A percentile compares a stretch with the other conserved stretches of the same genome.
These are phyloP conservation scores for Astrocystis sublimbata DNA, from an alignment of 495 filamentous ascomycete species.

Conservation along the genomic window DNA sequence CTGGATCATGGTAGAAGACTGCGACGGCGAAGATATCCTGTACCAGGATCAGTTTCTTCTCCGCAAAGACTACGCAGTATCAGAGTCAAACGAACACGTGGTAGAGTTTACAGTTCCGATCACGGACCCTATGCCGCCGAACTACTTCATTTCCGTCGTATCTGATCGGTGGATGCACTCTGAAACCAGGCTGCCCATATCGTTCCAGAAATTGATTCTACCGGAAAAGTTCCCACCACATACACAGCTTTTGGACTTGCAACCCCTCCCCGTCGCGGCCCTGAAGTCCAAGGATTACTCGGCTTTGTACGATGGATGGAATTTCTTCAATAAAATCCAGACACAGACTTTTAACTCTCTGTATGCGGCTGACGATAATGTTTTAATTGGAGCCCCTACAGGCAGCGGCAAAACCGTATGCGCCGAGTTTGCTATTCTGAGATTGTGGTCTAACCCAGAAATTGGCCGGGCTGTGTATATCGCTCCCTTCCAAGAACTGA, in stretches of 20 bases:
- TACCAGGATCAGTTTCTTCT: conserved; percentile 95
- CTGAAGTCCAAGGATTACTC: conserved; percentile 84
- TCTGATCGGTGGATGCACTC: conserved; percentile 99
- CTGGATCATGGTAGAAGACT: conserved; percentile 97
- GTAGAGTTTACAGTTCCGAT: conserved; percentile 97
- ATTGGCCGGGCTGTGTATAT: conserved; percentile 88
- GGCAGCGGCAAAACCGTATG: conserved; percentile 97
- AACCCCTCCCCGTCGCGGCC: conserved; percentile 83
- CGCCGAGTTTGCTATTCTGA: conserved; percentile 88
- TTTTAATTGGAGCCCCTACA: conserved; percentile 85
- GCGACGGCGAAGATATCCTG: conserved; percentile 93
- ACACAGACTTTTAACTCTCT: conserved; percentile 95
- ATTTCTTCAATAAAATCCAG: conserved; percentile 94
- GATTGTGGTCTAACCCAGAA: conserved; percentile 76
- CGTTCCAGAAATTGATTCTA: conserved; percentile 90
- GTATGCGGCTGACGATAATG: conserved; percentile 86
- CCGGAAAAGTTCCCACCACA: conserved; percentile 95
- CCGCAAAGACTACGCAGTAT: conserved; percentile 77
- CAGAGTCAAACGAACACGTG: conserved; percentile 87
- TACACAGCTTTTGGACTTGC: conserved; percentile 85
- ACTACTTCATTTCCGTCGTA: conserved; percentile 93
- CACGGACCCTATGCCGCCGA: conserved; percentile 95
- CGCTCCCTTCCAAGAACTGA: conserved; percentile 92
- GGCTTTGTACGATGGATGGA: conserved; percentile 79
- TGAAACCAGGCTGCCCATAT: conserved; percentile 88